Evolutionary conservation across 441 rosid species (phyloP), one percentile per base, ranked within the genome.

Genomic region (Corymbia calophylla): DNA sequence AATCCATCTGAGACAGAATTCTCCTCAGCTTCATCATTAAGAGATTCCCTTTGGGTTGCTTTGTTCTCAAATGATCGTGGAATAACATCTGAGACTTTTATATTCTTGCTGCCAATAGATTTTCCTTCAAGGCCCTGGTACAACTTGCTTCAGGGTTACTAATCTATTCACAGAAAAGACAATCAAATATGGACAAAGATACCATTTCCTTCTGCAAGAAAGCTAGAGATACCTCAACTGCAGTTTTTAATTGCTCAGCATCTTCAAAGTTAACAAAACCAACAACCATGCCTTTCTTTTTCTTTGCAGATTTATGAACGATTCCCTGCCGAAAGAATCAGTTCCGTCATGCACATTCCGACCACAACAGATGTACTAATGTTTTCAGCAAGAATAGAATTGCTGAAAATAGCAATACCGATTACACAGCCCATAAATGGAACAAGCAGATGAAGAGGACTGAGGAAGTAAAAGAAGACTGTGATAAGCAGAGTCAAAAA

Each of bases 261-360:
- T 91, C 93, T 92, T 95, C 98, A 90, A 96, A 98, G 88, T 92
- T 95, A 90, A 98, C 94, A 91, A 97, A 96, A 90, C 99, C 99
- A 84, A 97, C 97, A 19, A 90, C 64, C 99, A 96, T 96, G 90
- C 97, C 98, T 92, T 94, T 91, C 94, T 95, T 97, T 89, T 97
- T 97, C 97, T 97, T 97, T 5, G 94, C 97, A 90, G 92, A 95
- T 92, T 93, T 94, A 88, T 89, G 95, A 29, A 89, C n/a, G 90
- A 96, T 90, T 88, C 95, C 97, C 99, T 96, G 92, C 80, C 85
- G 89, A 85, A 70, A 80, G 60, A 91, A 91, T 89, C 51, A 77
- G 68, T 77, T 53, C 86, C 15, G 9, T 31, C 58, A 54, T 85
- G 80, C 27, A 35, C 53, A 49, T 32, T 27, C 51, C 47, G 4